These are phyloP conservation scores for Cutaneotrichosporon daszewskae DNA, from an alignment of 1,284 basidiomycete genomes.

Conservation along the genomic window DNA sequence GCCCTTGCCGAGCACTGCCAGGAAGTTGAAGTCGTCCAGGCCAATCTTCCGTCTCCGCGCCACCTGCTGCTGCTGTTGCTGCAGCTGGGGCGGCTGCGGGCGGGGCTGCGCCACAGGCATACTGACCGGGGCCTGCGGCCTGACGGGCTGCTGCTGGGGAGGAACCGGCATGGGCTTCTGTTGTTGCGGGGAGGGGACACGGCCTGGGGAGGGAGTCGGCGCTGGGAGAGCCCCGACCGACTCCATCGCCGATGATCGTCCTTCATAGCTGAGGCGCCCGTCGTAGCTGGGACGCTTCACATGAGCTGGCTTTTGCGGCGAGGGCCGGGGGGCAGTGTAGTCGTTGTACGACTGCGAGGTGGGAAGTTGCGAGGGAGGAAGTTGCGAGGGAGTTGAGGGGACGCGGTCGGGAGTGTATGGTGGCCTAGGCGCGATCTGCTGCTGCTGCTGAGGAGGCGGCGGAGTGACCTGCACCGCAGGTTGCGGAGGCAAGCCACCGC, in stretches of 20 bases:
- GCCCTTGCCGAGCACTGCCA: slow-evolving; percentile 96
- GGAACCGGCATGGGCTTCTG: slow-evolving; percentile 43
- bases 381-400: slow-evolving; percentile 50
- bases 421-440: slow-evolving; percentile 10
- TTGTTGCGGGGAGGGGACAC: slow-evolving; percentile 3
- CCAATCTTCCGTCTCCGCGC: slow-evolving; percentile 75
- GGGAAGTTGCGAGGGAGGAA: slow-evolving; percentile 21
- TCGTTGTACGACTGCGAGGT: slow-evolving; percentile 15
- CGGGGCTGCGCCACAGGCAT: slow-evolving; percentile 6
- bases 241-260: slow-evolving; percentile 1
- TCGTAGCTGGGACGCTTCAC: slow-evolving; percentile 9
- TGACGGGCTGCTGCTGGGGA: slow-evolving; percentile 29
- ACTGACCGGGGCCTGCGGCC: slow-evolving; percentile 14
- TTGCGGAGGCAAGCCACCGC: slow-evolving; percentile 20
- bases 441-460: slow-evolving; percentile 15
- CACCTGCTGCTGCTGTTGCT: slow-evolving; percentile 10
- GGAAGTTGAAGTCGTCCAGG: slow-evolving; percentile 97
- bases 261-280: slow-evolving; percentile 10
- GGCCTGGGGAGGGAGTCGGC: slow-evolving; percentile 44
- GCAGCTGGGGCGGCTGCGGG: slow-evolving; percentile 4
- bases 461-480: slow-evolving; percentile 16
- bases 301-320: slow-evolving; percentile 6
- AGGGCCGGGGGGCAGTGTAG: slow-evolving; percentile 29
- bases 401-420: slow-evolving; percentile 1
- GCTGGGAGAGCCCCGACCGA: slow-evolving; percentile 1